Evolutionary conservation across 306 rosid species (phyloP).

Genomic region (Coriaria nepalensis): DNA sequence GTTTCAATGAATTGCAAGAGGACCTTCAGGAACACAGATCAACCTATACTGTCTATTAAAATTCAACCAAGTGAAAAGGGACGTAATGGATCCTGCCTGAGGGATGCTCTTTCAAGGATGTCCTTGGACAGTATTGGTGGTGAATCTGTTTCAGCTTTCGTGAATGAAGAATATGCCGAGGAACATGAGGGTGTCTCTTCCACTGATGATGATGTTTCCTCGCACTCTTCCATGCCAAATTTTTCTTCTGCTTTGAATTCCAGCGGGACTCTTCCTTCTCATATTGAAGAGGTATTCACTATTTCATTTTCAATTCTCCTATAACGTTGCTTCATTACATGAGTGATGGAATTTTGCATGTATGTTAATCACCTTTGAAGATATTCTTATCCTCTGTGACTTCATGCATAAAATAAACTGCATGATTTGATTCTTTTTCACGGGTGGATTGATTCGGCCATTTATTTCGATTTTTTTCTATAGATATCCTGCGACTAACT

Average conservation of each 20-base stretch:
- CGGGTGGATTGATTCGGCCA: too few species aligned
- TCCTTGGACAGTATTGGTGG: conserved; percentile 33
- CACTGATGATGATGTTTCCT: conserved; percentile 90
- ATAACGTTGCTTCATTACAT: too few species aligned
- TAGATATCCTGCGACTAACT: neutral
- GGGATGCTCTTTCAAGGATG: conserved; percentile 33
- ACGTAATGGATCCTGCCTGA: conserved; percentile 27
- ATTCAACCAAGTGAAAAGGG: conserved; percentile 57
- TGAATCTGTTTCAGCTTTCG: conserved; percentile 53
- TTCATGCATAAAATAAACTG: too few species aligned
- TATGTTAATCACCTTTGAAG: too few species aligned
- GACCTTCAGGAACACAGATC: conserved; percentile 65
- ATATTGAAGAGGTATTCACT: conserved; percentile 43
- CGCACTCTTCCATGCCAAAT: conserved; percentile 59
- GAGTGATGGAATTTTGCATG: conserved; percentile 1
- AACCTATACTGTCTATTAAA: conserved; percentile 47
- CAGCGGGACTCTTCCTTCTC: conserved; percentile 23
- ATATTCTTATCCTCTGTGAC: too few species aligned
- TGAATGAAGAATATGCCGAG: conserved; percentile 60
- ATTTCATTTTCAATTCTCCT: neutral
- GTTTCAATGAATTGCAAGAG: conserved; percentile 67
- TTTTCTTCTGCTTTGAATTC: conserved; percentile 29
- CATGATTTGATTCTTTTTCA: too few species aligned
- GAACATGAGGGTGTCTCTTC: conserved; percentile 61
- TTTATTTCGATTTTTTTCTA: too few species aligned